These are phyloP conservation scores for Pichia sp. DNA, from an alignment of 1,139 yeast genomes.

Conservation along the genomic window DNA sequence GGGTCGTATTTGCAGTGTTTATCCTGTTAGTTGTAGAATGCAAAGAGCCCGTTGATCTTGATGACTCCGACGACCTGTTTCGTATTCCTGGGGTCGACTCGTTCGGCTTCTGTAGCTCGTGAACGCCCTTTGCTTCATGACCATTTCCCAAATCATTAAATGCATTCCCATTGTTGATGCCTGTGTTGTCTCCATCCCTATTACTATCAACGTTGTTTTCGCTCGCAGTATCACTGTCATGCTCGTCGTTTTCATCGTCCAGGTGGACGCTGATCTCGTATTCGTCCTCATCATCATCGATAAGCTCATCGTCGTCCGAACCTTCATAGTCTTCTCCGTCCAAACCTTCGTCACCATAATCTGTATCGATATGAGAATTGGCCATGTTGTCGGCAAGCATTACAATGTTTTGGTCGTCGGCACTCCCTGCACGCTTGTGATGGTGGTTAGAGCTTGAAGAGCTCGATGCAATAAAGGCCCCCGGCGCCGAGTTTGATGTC, in stretches of 20 bases:
- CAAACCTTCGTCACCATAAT: not conserved
- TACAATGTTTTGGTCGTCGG: not conserved
- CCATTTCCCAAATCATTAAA: not conserved
- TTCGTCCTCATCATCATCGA: conserved; percentile 21
- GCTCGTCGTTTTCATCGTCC: conserved; percentile 15
- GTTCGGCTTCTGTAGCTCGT: not conserved
- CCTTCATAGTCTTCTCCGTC: conserved; percentile 15
- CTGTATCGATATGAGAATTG: not conserved
- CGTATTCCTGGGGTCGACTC: not conserved
- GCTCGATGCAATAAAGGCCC: not conserved
- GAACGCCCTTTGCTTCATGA: not conserved
- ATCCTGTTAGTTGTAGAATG: not conserved
- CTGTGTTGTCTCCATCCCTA: not conserved
- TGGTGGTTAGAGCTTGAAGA: not conserved
- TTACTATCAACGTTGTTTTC: not conserved
- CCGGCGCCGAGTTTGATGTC: not conserved
- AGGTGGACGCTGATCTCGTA: conserved; percentile 19
- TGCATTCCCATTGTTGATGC: not conserved
- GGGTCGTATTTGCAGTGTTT: not conserved
- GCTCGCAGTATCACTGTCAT: conserved; percentile 10
- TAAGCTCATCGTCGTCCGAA: conserved; percentile 12
- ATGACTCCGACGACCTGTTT: not conserved
- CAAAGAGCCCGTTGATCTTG: not conserved
- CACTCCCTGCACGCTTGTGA: not conserved
- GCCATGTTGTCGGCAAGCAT: not conserved